Evolutionary conservation across 441 rosid species (phyloP), one percentile per base, ranked within the genome.

Genomic region (Gossypium schwendimanii): DNA sequence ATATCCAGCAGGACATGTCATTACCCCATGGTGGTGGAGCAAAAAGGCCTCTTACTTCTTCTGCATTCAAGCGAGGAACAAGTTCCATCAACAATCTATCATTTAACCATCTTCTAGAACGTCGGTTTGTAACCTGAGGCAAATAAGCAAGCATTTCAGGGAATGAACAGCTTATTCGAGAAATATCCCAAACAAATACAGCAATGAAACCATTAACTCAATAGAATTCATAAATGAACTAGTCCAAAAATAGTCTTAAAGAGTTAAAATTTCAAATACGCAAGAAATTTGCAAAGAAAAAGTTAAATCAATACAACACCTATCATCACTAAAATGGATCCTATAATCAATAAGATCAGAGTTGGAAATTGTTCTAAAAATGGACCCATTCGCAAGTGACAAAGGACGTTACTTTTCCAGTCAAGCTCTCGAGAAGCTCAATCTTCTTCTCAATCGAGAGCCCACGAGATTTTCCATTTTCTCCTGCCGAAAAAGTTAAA

Each of bases 1-100:
- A 50, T 33, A 45, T 14, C 11, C 23, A 14, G 20, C 9, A 39
- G 68, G 41, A 77, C 20, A 63, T 7, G 45, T 61, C 23, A 67
- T 78, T 86, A 89, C 98, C 98, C 91, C 92, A 93, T 8, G 98
- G 98, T 6, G 98, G 98, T 63, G 98, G 98, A 63, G 98, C 91
- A 88, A 93, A 93, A 82, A 93, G 84, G 78, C 97, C 97, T 80
- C 87, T 88, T 61, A 93, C 87, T 82, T 93, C 97, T 36, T 88
- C 84, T 0, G 88, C 96, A 84, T 89, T 85, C 70, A 93, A 81
- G 57, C 92, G 91, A 67, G 98, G 98, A 76, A 93, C 97, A 74
- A 93, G 98, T 77, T 93, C 98, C 97, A 93, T 89, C 66, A 93
- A 81, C 72, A 93, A 81, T 18, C 93, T 92, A 85, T 93, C 98